Evolutionary conservation across 352 stramenopile genomes (phyloP).

Genomic region (Globisporangium rhizosaccharum): DNA sequence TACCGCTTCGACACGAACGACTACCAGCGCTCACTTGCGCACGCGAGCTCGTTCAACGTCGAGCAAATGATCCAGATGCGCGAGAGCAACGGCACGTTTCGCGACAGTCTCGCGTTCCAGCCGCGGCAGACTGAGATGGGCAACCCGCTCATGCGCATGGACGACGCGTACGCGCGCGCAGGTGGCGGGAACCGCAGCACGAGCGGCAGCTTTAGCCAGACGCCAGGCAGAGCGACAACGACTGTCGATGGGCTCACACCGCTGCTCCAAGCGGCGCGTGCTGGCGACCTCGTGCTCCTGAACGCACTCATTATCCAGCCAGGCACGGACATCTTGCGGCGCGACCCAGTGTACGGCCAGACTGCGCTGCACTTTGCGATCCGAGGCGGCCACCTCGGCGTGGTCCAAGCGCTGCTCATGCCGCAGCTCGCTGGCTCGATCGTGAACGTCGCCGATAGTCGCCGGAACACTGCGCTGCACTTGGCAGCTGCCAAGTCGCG

Average conservation of each 20-base stretch:
- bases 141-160: slow-evolving; percentile 69
- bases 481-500: slow-evolving; percentile 57
- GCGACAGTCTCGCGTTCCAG: slow-evolving; percentile 37
- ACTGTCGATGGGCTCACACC: slow-evolving; percentile 60
- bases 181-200: slow-evolving; percentile 10
- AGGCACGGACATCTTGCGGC: slow-evolving; percentile 59
- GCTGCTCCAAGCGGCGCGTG: slow-evolving; percentile 51
- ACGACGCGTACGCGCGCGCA: slow-evolving; percentile 51
- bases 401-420: slow-evolving; percentile 65
- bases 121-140: slow-evolving; percentile 50
- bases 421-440: slow-evolving; percentile 56
- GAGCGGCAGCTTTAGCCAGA: slow-evolving; percentile 24
- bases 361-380: slow-evolving; percentile 71
- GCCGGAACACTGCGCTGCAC: slow-evolving; percentile 57
- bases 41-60: slow-evolving; percentile 54
- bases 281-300: slow-evolving; percentile 56
- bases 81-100: slow-evolving; percentile 32
- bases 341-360: slow-evolving; percentile 61
- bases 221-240: slow-evolving; percentile 3
- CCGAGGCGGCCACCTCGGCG: slow-evolving; percentile 50
- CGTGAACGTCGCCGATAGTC: slow-evolving; percentile 64
- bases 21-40: slow-evolving; percentile 20
- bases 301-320: slow-evolving; percentile 69
- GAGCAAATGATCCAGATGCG: slow-evolving; percentile 55
- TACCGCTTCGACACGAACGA: slow-evolving; percentile 15